Evolutionary conservation across 192 early-diverging fungal genomes (phyloP), one percentile per base, ranked within the genome.

Genomic region (Diversispora eburnea): DNA sequence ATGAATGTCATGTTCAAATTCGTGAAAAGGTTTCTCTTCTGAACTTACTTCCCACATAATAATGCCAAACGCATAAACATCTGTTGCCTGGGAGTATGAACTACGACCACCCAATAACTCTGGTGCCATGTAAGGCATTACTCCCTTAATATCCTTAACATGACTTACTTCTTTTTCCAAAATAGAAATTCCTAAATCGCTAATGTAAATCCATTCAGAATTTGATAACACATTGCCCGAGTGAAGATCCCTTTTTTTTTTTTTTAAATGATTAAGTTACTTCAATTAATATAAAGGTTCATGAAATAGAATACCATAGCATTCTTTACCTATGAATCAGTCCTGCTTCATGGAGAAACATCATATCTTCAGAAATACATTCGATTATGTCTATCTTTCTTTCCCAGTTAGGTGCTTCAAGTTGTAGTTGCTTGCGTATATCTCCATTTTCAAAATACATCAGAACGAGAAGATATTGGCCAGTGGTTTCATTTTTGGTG

Each of bases 41-140:
- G 80, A 76, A 8, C 75, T 77, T 3, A 81, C 76, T 51, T 81
- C 77, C 75, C 77, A 81, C 76, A 81, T 78, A 59, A 81, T 76
- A 3, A 81, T 77, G 22, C 75, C 80, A 43, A 81, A 61, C 48
- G 77, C 74, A 61, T 78, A 81, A 49, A 81, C 67, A 22, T 81
- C 77, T 49, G 77, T 74, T 20, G 72, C 75, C 8, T 75, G 61
- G 13, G 75, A 60, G 58, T 81, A 81, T 67, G 45, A 20, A 20
- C n/a, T 51, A 62, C 60, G 60, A 48, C 46, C 65, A 48, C 4
- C n/a, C 17, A 67, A 67, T 22, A 67, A 5, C 48, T 67, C 65
- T 51, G 65, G 65, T 41, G 65, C 65, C 20, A 67, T 5, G 48
- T 67, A 67, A 15, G 65, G 65, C 46, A 67, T 17, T 25, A 67